A percentile compares a stretch with the other conserved stretches of the same genome.
phyloP scores from a whole-genome alignment of 1,139 yeast species.

The Meyerozyma sp. region DNA sequence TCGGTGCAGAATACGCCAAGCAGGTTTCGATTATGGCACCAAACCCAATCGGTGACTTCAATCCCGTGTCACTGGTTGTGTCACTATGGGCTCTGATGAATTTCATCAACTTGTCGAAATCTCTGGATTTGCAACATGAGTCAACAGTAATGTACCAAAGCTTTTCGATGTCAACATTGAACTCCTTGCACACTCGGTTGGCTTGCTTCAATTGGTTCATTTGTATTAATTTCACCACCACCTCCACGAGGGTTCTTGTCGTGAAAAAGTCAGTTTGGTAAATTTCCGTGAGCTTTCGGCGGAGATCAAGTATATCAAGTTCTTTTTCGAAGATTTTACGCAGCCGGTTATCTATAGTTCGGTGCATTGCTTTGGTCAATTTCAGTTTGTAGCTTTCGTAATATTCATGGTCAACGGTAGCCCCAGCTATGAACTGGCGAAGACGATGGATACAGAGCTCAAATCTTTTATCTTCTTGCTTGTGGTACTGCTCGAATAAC shows the following conservation, averaged over 20 bases:
- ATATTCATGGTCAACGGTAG: constrained; percentile 11
- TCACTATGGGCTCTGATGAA: constrained; percentile 27
- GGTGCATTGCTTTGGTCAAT: constrained; percentile 18
- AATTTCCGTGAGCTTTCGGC: constrained; percentile 49
- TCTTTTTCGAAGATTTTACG: constrained; percentile 43
- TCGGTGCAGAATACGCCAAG: constrained; percentile 44
- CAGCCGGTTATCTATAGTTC: constrained; percentile 17
- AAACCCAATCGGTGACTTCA: constrained; percentile 72
- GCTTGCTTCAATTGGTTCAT: constrained; percentile 61
- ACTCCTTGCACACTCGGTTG: constrained; percentile 49
- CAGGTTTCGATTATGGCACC: constrained; percentile 56
- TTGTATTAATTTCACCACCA: constrained; percentile 49
- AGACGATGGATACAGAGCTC: constrained; percentile 21
- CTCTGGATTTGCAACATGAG: constrained; percentile 44
- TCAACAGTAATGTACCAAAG: constrained; percentile 60
- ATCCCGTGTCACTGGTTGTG: constrained; percentile 11
- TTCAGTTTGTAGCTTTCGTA: constrained; percentile 23
- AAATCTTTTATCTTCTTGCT: constrained; percentile 27
- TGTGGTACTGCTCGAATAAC: constrained; percentile 25
- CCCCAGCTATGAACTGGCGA: constrained; percentile 9
- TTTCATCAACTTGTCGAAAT: constrained; percentile 59
- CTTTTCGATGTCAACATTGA: constrained; percentile 59
- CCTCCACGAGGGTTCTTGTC: constrained; percentile 46
- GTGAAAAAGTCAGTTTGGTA: constrained; percentile 51
- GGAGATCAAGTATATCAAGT: constrained; percentile 44